Conservation (phyloP, 495 filamentous ascomycete genomes). For the Xylaria scruposa region DNA sequence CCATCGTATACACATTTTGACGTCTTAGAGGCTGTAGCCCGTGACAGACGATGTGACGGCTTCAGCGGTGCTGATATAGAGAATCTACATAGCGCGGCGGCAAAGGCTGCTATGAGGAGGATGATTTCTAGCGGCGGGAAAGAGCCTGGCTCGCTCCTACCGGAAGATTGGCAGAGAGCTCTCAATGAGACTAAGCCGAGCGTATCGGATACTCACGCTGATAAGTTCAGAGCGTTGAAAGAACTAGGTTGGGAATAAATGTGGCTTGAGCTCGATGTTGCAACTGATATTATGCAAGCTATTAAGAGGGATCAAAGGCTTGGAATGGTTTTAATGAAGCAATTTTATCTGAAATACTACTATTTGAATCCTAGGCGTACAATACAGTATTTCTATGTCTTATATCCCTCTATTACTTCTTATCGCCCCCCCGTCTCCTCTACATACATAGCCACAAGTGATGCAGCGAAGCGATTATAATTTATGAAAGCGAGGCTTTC, state of each 20-base stretch:
- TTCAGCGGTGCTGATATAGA: constrained; percentile 92
- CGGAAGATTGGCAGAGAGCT: constrained; percentile 79
- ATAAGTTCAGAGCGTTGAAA: constrained; percentile 70
- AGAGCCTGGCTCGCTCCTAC: constrained; percentile 52
- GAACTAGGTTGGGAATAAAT: constrained; percentile 41
- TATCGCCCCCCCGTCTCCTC: no score
- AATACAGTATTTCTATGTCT: not conserved
- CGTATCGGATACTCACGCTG: constrained; percentile 69
- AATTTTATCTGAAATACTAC: not conserved
- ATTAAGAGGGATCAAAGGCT: no score
- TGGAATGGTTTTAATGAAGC: not conserved
- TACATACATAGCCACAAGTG: no score
- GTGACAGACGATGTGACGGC: constrained; percentile 71
- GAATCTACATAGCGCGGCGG: constrained; percentile 77
- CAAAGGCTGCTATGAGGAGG: constrained; percentile 63
- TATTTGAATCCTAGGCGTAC: not conserved
- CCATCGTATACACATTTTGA: constrained; percentile 46
- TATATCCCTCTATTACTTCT: no score
- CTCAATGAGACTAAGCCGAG: constrained; percentile 75
- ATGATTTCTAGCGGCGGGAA: constrained; percentile 58
- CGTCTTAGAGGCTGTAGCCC: constrained; percentile 65
- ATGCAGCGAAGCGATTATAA: no score
- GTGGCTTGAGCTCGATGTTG: not conserved
- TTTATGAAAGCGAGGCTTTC: no score
- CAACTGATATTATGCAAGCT: not conserved